phyloP scores from a whole-genome alignment of 2,329 filamentous ascomycete genomes.

The Xylariaceae sp. region DNA sequence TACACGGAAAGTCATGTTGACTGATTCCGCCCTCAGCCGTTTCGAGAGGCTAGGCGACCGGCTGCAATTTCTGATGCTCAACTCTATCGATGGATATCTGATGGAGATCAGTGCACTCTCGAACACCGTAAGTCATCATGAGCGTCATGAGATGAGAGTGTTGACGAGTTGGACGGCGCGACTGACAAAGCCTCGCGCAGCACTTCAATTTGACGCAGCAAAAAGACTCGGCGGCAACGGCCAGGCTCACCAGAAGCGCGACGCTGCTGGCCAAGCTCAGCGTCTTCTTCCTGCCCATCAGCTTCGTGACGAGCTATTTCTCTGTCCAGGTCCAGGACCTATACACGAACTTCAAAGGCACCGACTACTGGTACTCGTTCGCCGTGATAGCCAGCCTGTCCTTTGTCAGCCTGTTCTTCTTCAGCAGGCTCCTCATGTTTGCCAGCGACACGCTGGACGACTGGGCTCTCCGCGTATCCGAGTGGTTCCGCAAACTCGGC shows the following conservation, averaged over 20 bases:
- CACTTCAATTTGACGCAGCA: conserved; percentile 75
- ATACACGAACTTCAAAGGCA: conserved; percentile 50
- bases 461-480: conserved; percentile 25
- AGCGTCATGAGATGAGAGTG: no score
- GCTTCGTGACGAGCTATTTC: conserved; percentile 70
- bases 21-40: conserved; percentile 46
- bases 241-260: conserved; percentile 65
- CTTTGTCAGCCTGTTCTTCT: conserved; percentile 52
- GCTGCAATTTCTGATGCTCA: conserved; percentile 55
- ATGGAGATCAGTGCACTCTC: conserved; percentile 67
- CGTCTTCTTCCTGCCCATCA: conserved; percentile 70
- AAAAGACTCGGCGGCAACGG: conserved; percentile 67
- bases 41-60: conserved; percentile 56
- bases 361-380: conserved; percentile 65
- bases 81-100: conserved; percentile 57
- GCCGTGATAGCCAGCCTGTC: conserved; percentile 56
- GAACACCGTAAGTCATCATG: conserved; percentile 53
- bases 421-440: conserved; percentile 41
- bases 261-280: conserved; percentile 69
- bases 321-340: conserved; percentile 58
- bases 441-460: conserved; percentile 41
- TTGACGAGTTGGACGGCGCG: no score
- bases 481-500: conserved; percentile 12
- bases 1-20: conserved; percentile 28
- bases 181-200: conserved; percentile 33